Base-by-base conservation (phyloP, 1,284 basidiomycete species). In the Ustilago cynodontis region DNA sequence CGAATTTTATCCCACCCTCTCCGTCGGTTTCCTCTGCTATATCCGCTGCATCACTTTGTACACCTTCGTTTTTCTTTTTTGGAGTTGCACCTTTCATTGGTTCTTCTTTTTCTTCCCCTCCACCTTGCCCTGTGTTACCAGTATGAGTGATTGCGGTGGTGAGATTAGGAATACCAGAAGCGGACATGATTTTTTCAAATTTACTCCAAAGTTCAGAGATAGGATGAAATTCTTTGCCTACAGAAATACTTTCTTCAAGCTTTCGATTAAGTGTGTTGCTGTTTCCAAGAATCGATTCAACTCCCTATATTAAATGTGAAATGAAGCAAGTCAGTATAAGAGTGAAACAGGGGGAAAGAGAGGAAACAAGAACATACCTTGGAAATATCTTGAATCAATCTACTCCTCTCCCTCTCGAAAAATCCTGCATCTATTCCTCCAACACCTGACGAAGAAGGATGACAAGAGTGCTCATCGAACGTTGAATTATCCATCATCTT, bases 161-260 rank as follows among this genome's bases (percentile, higher is more conserved):
- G 3, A 67, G 56, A 18, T 76, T 65, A 1, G 78, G 74, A 5
- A 84, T 69, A 8, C 84, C 84, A 11, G 70, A 62, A 6, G 74
- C 65, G 83, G 65, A 88, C 91, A 94, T 94, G 73, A 94, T 88
- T 63, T 91, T 88, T 77, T 93, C 91, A 80, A 95, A 94, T 65
- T 89, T 91, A 54, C 91, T 89, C 95, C 95, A 98, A 24, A 98
- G 88, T 3, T 90, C 88, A 1, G 94, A 93, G 55, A 97, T 94
- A 0, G 93, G 94, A 60, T 92, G 91, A 85, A 97, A 96, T 87
- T 97, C 95, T 72, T 91, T 92, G 5, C 95, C 94, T 89, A 97
- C 95, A 10, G 92, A 92, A 39, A 93, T 88, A 0, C 94, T 93
- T 85, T 97, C 94, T 86, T 98, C 95, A 4, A 97, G 88, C 82